These are phyloP conservation scores for Aspergillus sp. DNA, from an alignment of 2,329 filamentous ascomycete species.

Conservation along the genomic window DNA sequence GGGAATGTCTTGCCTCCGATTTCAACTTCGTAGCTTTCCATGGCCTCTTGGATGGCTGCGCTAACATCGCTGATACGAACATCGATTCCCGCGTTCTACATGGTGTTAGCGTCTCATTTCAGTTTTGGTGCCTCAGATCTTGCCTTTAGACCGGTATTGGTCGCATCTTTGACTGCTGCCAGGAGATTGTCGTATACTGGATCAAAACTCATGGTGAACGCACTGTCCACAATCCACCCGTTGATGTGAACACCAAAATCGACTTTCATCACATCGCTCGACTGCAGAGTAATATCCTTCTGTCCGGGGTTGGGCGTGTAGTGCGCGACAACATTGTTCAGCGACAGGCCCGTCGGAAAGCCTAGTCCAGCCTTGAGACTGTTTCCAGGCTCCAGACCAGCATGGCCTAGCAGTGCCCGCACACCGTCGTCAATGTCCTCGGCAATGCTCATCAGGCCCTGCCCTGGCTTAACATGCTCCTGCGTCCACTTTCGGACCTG, in stretches of 20 bases:
- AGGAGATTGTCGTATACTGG: conserved; percentile 73
- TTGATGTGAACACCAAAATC: conserved; percentile 81
- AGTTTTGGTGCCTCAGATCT: neutral
- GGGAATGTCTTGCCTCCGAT: conserved; percentile 54
- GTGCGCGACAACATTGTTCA: conserved; percentile 57
- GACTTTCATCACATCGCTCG: conserved; percentile 77
- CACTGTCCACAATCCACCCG: conserved; percentile 76
- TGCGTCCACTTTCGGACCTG: conserved; percentile 55
- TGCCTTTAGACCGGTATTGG: conserved; percentile 54
- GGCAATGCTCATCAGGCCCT: conserved; percentile 51
- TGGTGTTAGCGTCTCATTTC: neutral
- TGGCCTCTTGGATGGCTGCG: conserved; percentile 59
- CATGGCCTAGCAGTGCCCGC: conserved; percentile 50
- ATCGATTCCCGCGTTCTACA: conserved; percentile 54
- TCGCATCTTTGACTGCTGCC: conserved; percentile 56
- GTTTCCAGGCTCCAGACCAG: conserved; percentile 54
- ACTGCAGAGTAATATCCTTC: conserved; percentile 69
- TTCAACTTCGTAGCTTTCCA: conserved; percentile 63
- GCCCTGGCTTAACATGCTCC: conserved; percentile 50
- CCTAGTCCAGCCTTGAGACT: conserved; percentile 53
- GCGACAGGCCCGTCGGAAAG: conserved; percentile 56
- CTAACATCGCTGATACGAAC: conserved; percentile 56
- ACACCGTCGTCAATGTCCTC: conserved; percentile 57
- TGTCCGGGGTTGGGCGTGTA: conserved; percentile 59
- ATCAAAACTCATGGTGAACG: conserved; percentile 77